Evolutionary conservation across 371 early-diverging fungal species (phyloP).

Genomic region (Batkoa obscura): DNA sequence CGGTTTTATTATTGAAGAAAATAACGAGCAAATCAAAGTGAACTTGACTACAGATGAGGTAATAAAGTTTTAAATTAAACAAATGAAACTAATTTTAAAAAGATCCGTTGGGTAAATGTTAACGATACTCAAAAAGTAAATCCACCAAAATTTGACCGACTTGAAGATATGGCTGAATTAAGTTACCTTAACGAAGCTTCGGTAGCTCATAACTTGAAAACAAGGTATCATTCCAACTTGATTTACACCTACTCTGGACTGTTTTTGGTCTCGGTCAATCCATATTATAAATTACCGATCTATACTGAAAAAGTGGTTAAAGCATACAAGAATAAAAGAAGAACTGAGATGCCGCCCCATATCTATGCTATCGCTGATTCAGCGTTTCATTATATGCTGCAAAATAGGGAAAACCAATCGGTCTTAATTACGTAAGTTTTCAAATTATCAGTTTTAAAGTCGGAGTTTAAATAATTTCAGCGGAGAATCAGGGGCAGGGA

Average conservation of each 20-base stretch:
- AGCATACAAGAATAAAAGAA: conserved; percentile 66
- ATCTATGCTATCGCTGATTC: conserved; percentile 91
- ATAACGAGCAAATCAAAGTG: conserved; percentile 41
- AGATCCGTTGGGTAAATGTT: conserved; percentile 41
- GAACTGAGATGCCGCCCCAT: conserved; percentile 86
- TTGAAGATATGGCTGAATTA: conserved; percentile 97
- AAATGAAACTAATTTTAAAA: neutral
- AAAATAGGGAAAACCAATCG: conserved; percentile 88
- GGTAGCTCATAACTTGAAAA: conserved; percentile 87
- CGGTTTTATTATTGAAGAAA: conserved; percentile 62
- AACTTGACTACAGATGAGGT: conserved; percentile 53
- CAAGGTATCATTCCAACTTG: conserved; percentile 73
- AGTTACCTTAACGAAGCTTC: conserved; percentile 96
- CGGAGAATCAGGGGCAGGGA: conserved; percentile 99
- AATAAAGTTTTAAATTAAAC: neutral
- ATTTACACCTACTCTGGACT: conserved; percentile 99
- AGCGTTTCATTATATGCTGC: conserved; percentile 90
- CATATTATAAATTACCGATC: conserved; percentile 86
- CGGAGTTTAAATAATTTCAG: conserved; percentile 15
- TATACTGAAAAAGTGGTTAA: conserved; percentile 69
- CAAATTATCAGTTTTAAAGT: no score
- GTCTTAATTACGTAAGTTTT: conserved; percentile 86
- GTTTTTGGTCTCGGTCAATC: conserved; percentile 98
- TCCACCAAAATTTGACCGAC: conserved; percentile 96
- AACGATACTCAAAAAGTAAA: conserved; percentile 92